A percentile compares a stretch with the other conserved stretches of the same genome.
phyloP scores from a whole-genome alignment of 2,329 filamentous ascomycete genomes.

The Fusarium equiseti region DNA sequence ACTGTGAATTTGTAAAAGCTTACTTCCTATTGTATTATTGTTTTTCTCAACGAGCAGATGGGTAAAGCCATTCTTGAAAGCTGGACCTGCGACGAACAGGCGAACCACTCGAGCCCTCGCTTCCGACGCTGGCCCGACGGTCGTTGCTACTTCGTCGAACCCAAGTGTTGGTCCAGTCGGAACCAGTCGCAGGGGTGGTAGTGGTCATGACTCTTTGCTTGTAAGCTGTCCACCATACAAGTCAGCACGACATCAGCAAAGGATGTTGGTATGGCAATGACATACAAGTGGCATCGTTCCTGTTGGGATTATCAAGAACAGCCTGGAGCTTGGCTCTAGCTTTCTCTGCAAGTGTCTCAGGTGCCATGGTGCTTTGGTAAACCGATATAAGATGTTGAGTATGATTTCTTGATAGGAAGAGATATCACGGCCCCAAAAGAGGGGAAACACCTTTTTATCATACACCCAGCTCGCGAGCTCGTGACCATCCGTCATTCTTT shows the following conservation, averaged over 20 bases:
- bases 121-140: constrained; percentile 31
- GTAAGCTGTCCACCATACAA: background rate
- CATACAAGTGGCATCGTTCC: constrained; percentile 32
- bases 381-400: background rate
- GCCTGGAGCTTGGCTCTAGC: constrained; percentile 39
- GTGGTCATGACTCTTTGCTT: constrained; percentile 40
- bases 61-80: constrained; percentile 40
- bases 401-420: background rate
- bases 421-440: background rate
- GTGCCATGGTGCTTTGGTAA: constrained; percentile 12
- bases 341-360: constrained; percentile 33
- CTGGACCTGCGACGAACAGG: constrained; percentile 33
- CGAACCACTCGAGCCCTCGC: constrained; percentile 24
- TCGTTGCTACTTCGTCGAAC: constrained; percentile 32
- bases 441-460: constrained; percentile 28
- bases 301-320: constrained; percentile 31
- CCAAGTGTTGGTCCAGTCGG: constrained; percentile 34
- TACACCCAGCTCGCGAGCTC: background rate
- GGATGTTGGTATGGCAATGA: rapidly evolving
- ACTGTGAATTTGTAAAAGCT: too few relatives aligned
- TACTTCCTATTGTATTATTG: too few relatives aligned
- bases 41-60: constrained; percentile 29
- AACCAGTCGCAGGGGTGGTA: constrained; percentile 23
- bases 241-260: background rate
- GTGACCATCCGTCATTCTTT: constrained; percentile 33